Base-by-base conservation (phyloP, 352 stramenopile genomes). In the Pilasporangium apinafurcum region DNA sequence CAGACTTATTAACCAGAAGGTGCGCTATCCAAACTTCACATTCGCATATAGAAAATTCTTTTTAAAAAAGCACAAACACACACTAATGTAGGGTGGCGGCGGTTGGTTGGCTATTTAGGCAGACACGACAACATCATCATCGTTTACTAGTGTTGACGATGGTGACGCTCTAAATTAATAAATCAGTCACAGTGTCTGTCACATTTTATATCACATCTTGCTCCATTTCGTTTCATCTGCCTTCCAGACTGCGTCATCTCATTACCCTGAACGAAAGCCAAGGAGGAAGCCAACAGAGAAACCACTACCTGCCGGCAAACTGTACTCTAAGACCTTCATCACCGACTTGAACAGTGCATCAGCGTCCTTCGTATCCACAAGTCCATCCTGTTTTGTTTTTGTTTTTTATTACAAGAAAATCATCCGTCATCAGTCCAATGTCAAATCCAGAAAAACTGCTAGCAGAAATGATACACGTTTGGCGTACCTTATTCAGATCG, bases 321-420 rank as follows among this genome's bases (percentile, higher is more conserved):
- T 89, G 53, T 79, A 88, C 49, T 93, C 66, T 35, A 91, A 64
- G 39, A 86, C 69, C 51, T 84, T 70, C 66, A 91, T 83, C 33
- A 87, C 41, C 21, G 61, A 69, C 56, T 87, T 65, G 58, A 86
- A 93, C 28, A 91, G 59, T 14, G 65, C 66, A 47, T 91, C 68
- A n/a, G 86, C 37, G 43, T 93, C 78, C 55, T 87, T 85, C 12
- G 68, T 65, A 53, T 93, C 70, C 27, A 88, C 70, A 30, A 71
- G 37, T 8, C 78, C 78, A 35, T 91, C 78, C 73, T 90, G 44
- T 21, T 18, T 51, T 13, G n/a, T 4, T 7, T 17, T 34, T 20
- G 9, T 0, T 10, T 2, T 22, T 24, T 13, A 44, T 8, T 36
- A 6, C 18, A 20, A 35, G 13, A 34, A 5, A 28, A 1, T 6